A percentile compares a stretch with the other conserved stretches of the same genome.
phyloP scores from a whole-genome alignment of 495 filamentous ascomycete genomes.

The Ascobolus immersus region DNA sequence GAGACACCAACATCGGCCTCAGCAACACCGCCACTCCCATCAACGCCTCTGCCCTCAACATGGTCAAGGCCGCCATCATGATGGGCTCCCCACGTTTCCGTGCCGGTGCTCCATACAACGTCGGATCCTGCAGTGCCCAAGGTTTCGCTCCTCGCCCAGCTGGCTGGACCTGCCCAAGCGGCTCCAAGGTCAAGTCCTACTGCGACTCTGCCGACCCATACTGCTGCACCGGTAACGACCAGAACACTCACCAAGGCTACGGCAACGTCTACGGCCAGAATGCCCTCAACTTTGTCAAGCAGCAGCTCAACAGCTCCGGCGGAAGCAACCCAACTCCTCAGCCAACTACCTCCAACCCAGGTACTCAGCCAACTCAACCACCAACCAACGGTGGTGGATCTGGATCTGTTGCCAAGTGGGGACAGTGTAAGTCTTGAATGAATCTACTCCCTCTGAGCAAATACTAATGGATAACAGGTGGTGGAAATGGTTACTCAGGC shows the following conservation, averaged over 20 bases:
- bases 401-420: not conserved
- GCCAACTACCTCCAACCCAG: not conserved
- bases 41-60: conserved; percentile 21
- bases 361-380: not conserved
- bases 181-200: conserved; percentile 31
- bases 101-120: conserved; percentile 30
- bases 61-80: conserved; percentile 35
- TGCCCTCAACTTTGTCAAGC: conserved; percentile 29
- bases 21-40: conserved; percentile 24
- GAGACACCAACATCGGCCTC: conserved; percentile 26
- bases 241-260: conserved; percentile 31
- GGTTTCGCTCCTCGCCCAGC: conserved; percentile 33
- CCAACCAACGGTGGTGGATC: no score
- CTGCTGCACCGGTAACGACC: conserved; percentile 36
- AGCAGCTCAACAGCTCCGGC: conserved; percentile 17
- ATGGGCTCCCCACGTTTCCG: conserved; percentile 35
- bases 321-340: not conserved
- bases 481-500: conserved; percentile 8
- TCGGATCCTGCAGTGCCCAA: conserved; percentile 29
- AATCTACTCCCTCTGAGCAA: not conserved
- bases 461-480: conserved; percentile 1
- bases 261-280: conserved; percentile 31
- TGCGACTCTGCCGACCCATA: conserved; percentile 37
- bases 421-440: not conserved
- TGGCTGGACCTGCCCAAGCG: conserved; percentile 29